Evolutionary conservation across 495 filamentous ascomycete species (phyloP), one percentile per base, ranked within the genome.

Genomic region (Letharia lupina): DNA sequence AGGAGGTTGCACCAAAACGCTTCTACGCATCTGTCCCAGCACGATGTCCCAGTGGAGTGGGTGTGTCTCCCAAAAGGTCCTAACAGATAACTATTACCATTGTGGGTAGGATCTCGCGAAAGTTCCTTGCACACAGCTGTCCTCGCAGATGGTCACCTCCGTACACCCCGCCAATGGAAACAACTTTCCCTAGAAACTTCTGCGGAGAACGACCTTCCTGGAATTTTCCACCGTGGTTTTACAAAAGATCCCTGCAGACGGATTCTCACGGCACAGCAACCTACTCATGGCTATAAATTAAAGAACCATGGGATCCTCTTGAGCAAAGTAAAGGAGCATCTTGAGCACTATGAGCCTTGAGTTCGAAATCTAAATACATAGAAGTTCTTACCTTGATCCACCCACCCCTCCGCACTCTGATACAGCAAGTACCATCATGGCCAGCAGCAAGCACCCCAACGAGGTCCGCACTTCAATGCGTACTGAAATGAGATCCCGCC

Each of bases 211-310:
- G 33, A 4, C 16, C 13, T 31, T 35, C 52, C 9, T 16, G 18
- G 23, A 35, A 13, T 4, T 15, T 35, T 13, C 52, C 13, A 56
- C 35, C 31, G 8, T 0, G 9, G 4, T 0, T 1, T 48, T 62
- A 39, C 61, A 50, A 62, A 62, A 50, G 31, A 23, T 23, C 44
- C 61, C 61, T 37, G 31, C 61, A 35, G 44, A 48, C 10, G 45
- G 16, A 35, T n/a, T 18, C 8, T 13, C 52, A 56, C 52, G 28
- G 52, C 48, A 33, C 18, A 13, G 52, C 31, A 56, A n/a, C 42
- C 40, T 35, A 20, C 52, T 58, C 62, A 35, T 56, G 37, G 23
- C 62, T 64, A 58, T 64, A 58, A 28, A 37, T 11, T 1, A 45
- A 45, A 52, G 40, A 45, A 37, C 16, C 40, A 44, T 12, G 52